Evolutionary conservation across 2,329 filamentous ascomycete species (phyloP).

Genomic region (Grosmannia huntii): DNA sequence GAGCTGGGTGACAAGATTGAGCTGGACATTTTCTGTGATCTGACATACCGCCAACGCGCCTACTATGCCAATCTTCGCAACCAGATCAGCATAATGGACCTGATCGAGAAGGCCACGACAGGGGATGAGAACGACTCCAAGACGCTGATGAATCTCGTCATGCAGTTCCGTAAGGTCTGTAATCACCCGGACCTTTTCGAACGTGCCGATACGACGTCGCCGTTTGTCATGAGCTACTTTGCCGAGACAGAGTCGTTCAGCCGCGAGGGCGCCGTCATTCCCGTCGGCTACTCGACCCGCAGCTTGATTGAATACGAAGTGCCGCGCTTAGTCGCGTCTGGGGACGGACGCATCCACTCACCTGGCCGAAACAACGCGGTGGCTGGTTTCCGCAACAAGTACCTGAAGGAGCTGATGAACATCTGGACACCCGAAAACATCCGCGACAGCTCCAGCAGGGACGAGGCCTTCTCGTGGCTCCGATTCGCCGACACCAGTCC

Average conservation of each 20-base stretch:
- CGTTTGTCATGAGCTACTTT: constrained; percentile 72
- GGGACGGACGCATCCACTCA: constrained; percentile 63
- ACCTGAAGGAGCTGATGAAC: constrained; percentile 72
- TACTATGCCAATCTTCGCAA: constrained; percentile 88
- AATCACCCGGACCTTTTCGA: constrained; percentile 97
- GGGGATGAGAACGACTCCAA: constrained; percentile 92
- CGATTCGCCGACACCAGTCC: constrained; percentile 71
- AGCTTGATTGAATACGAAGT: constrained; percentile 76
- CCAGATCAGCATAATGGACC: constrained; percentile 96
- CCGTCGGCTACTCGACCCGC: constrained; percentile 76
- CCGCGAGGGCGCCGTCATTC: constrained; percentile 68
- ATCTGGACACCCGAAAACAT: constrained; percentile 79
- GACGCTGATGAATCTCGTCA: constrained; percentile 96
- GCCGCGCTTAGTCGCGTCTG: constrained; percentile 70
- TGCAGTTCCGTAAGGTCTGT: constrained; percentile 99
- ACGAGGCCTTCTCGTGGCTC: constrained; percentile 74
- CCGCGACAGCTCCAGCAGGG: constrained; percentile 43
- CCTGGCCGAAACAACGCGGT: constrained; percentile 58
- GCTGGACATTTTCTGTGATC: constrained; percentile 86
- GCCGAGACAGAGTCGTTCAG: constrained; percentile 93
- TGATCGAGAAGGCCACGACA: constrained; percentile 91
- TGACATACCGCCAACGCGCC: constrained; percentile 90
- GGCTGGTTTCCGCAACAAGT: constrained; percentile 71
- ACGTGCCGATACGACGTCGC: constrained; percentile 79
- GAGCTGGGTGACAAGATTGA: constrained; percentile 99